Conservation (phyloP, 202 grass and related monocot genomes). For the Panicum hallii region DNA sequence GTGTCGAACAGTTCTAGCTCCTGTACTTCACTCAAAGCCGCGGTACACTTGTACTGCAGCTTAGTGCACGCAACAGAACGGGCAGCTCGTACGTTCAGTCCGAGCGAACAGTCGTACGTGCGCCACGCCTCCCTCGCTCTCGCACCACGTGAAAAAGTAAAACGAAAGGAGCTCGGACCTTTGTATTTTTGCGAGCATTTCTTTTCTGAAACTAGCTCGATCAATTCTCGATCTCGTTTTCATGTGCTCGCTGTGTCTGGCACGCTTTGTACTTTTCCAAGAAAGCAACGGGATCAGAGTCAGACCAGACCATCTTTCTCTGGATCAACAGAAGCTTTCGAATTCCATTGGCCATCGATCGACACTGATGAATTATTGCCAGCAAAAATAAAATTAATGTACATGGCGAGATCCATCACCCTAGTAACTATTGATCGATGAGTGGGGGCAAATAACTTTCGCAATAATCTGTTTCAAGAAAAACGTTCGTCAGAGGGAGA, state of each 20-base stretch:
- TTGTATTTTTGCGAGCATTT: neutral
- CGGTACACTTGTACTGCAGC: neutral
- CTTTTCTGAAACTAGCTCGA: neutral
- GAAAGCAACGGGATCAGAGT: constrained; percentile 38
- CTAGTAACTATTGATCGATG: neutral
- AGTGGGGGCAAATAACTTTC: no score
- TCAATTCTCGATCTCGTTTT: constrained; percentile 15
- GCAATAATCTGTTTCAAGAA: no score
- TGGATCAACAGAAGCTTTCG: neutral
- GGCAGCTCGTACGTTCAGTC: neutral
- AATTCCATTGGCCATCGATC: neutral
- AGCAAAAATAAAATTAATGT: constrained; percentile 22
- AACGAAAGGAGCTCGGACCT: neutral
- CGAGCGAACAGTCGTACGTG: neutral
- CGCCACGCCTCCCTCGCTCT: neutral
- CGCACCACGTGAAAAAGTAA: neutral
- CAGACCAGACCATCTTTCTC: neutral
- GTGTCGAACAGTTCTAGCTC: neutral
- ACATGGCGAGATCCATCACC: neutral
- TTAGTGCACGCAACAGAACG: neutral
- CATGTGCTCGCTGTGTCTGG: neutral
- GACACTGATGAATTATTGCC: neutral
- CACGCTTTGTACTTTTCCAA: constrained; percentile 32
- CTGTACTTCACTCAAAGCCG: constrained; percentile 44
- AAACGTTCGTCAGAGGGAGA: constrained; percentile 51